Base-by-base conservation (phyloP, 2,329 filamentous ascomycete genomes). In the Aspergillus sp. region DNA sequence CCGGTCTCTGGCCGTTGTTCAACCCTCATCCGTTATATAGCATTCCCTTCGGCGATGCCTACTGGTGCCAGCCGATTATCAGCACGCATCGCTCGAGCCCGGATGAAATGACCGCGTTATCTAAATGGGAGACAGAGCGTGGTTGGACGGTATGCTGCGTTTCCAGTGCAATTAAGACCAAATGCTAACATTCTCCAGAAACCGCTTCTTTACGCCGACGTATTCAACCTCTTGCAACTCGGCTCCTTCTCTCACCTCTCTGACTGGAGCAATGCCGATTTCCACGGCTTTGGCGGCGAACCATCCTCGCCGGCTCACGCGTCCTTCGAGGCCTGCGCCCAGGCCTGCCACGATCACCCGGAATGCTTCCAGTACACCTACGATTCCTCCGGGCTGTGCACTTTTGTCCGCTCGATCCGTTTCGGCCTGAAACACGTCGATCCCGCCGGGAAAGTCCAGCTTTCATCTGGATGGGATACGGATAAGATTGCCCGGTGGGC, bases 21-120 rank as follows among this genome's bases (percentile, higher is more conserved):
- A 55, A 55, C 24, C 48, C 53, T n/a, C 69, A 74, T 40, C 57
- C 71, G 24, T 47, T 71, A 15, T 67, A 73, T 30, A 58, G 61
- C 3, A 61, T 71, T 15, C 67, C 68, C 0, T 71, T 66, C 30
- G 58, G 60, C 20, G 55, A 64, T 12, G 40, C 41, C n/a, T 58
- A 69, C 37, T 71, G 68, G 68, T 72, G 68, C 24, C 67, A 71
- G 40, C 68, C 68, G 2, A 61, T 64, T 1, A 44, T 71, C 35
- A 69, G 63, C 27, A 51, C 71, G 51, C 68, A 71, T 43, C 70
- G 69, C 47, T 61, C 64, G 1, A 51, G 48, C 15, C 57, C 65
- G 1, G 55, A 63, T 15, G 68, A 72, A 32, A 70, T 73, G 66
- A 50, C 56, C 6, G 54, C 58, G 1, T 48, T 74, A 24, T 71